These are phyloP conservation scores for Calocera viscosa DNA, from an alignment of 768 basidiomycete species.

Conservation along the genomic window DNA sequence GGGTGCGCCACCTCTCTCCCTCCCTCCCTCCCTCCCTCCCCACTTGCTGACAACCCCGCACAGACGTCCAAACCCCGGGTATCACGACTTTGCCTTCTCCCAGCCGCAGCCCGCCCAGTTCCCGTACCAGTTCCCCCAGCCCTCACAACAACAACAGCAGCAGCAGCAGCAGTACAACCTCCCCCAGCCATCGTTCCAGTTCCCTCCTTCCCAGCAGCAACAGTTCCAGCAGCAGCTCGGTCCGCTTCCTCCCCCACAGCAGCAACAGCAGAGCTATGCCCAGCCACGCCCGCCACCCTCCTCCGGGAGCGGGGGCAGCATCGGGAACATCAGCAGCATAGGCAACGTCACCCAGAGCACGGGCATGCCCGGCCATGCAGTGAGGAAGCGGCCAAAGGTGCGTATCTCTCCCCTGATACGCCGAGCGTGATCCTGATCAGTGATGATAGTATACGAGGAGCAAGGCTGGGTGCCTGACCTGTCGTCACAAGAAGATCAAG, in stretches of 20 bases:
- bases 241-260: background rate
- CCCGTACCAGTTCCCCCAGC: background rate
- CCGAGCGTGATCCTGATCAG: background rate
- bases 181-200: no score
- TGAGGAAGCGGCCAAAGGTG: background rate
- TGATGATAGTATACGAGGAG: slow-evolving; percentile 64
- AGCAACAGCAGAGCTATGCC: background rate
- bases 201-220: no score
- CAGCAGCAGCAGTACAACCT: background rate
- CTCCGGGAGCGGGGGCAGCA: background rate
- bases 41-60: background rate
- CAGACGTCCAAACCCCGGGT: background rate
- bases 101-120: no score
- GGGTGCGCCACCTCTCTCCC: background rate
- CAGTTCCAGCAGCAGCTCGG: background rate
- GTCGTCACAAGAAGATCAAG: slow-evolving; percentile 91
- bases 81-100: background rate
- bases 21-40: background rate
- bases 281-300: background rate
- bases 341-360: slow-evolving; percentile 2
- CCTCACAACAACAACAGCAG: background rate
- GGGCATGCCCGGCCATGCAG: background rate
- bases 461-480: slow-evolving; percentile 89
- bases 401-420: background rate
- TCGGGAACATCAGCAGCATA: background rate